Conservation (phyloP, 164 flowering plant genomes). For the Liriodendron chinense region DNA sequence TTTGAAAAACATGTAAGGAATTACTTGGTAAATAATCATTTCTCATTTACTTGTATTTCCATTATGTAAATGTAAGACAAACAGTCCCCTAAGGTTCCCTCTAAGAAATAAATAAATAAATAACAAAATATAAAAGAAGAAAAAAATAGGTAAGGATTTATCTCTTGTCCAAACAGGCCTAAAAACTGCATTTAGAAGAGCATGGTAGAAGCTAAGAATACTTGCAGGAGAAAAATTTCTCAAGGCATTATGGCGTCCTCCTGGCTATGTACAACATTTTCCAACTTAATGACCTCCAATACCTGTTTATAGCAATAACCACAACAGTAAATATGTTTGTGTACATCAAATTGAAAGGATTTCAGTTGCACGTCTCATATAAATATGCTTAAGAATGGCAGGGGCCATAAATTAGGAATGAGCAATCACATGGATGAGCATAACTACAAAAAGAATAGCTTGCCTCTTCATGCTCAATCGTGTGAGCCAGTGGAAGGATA, state of each 20-base stretch:
- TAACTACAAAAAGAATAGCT: background rate
- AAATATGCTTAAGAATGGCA: too few species aligned
- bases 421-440: background rate
- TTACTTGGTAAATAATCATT: too few species aligned
- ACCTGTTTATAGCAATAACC: conserved; percentile 35
- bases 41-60: too few species aligned
- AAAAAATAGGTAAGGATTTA: too few species aligned
- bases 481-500: conserved; percentile 88
- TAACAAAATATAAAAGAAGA: too few species aligned
- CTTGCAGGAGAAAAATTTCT: conserved; percentile 87
- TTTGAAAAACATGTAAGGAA: too few species aligned
- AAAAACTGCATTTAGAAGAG: too few species aligned
- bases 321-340: background rate
- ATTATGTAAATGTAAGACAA: too few species aligned
- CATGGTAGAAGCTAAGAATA: conserved; percentile 9
- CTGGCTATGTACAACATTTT: conserved; percentile 57
- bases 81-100: too few species aligned
- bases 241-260: conserved; percentile 69
- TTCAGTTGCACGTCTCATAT: too few species aligned
- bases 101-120: too few species aligned
- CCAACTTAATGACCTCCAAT: conserved; percentile 87
- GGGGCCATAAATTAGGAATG: background rate
- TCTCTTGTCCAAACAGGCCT: too few species aligned
- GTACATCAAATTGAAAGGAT: background rate
- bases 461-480: conserved; percentile 95